Percentiles rank a stretch among this genome's conserved stretches.
Conservation (phyloP, 2,329 filamentous ascomycete species). For the Alternaria atra region DNA sequence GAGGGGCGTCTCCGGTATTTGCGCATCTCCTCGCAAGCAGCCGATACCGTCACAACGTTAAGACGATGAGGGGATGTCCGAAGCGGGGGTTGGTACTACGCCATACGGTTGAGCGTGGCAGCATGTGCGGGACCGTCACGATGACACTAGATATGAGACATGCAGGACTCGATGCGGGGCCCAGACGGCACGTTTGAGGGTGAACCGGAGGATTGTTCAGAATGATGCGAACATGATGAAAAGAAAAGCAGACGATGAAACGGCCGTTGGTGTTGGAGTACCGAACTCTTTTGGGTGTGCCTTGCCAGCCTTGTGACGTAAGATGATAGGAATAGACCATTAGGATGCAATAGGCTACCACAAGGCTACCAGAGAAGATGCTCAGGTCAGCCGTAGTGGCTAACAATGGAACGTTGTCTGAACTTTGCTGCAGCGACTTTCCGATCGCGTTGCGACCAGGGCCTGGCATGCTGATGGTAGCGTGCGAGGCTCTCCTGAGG, state of each 20-base stretch:
- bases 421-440: background rate
- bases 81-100: constrained; percentile 11
- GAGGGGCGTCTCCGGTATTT: constrained; percentile 2
- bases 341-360: constrained; percentile 1
- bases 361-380: background rate
- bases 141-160: constrained; percentile 9
- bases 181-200: constrained; percentile 2
- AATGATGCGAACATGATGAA: background rate
- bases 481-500: background rate
- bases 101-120: constrained; percentile 11
- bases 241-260: constrained; percentile 9
- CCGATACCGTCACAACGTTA: constrained; percentile 4
- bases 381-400: background rate
- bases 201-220: background rate
- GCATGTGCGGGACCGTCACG: background rate
- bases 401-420: background rate
- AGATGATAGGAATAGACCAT: background rate
- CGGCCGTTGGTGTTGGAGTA: constrained; percentile 5
- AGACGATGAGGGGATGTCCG: constrained; percentile 8
- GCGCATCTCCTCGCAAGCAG: background rate
- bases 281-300: constrained; percentile 1
- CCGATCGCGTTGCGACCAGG: background rate
- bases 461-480: background rate
- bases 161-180: background rate
- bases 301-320: constrained; percentile 1